Base-by-base conservation (phyloP, 192 early-diverging fungal genomes). In the Coemansia sp. region DNA sequence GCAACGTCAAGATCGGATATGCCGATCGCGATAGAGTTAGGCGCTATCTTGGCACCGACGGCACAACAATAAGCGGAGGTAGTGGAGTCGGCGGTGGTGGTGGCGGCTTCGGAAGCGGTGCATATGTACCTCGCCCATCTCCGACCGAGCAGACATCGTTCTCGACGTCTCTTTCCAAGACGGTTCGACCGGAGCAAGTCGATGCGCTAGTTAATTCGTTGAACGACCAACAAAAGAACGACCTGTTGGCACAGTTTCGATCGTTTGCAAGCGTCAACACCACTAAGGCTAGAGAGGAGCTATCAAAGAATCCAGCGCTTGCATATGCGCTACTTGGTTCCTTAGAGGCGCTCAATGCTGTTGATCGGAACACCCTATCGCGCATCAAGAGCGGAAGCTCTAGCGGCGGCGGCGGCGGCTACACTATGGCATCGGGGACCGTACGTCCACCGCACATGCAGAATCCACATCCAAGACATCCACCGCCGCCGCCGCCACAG, bases 1-100 rank as follows among this genome's bases (percentile, higher is more conserved):
- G 96, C 14, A 85, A 85, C 61, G 76, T 98, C 15, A 85, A 93
- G 47, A 92, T 98, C n/a, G 95, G 94, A 50, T 97, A 89, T 80
- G 95, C 95, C 2, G 93, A 97, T 47, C 74, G 67, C 11, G 63
- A 53, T 10, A 34, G 67, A 13, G 52, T 72, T 9, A 41, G 67
- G 7, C 61, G 70, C 20, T 70, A 75, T 30, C 56, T 78, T 31
- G 61, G 65, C 31, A 72, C 62, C 4, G 66, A 74, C 19, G 72
- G 61, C 5, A 61, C 67, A 22, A 55, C 53, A 25, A 55, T 67
- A 30, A 47, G 69, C 30, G 48, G 61, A 30, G 61, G 56, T 3
- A 47, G 53, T 6, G 64, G 70, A 14, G 70, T 57, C 5, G 34
- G 69, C 30, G 48, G 57, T 31, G 65, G 56, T 6, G 55, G 53